A percentile compares a stretch with the other conserved stretches of the same genome.
Evolutionary conservation across 2,329 filamentous ascomycete species (phyloP).

Genomic region (Metarhizium album): DNA sequence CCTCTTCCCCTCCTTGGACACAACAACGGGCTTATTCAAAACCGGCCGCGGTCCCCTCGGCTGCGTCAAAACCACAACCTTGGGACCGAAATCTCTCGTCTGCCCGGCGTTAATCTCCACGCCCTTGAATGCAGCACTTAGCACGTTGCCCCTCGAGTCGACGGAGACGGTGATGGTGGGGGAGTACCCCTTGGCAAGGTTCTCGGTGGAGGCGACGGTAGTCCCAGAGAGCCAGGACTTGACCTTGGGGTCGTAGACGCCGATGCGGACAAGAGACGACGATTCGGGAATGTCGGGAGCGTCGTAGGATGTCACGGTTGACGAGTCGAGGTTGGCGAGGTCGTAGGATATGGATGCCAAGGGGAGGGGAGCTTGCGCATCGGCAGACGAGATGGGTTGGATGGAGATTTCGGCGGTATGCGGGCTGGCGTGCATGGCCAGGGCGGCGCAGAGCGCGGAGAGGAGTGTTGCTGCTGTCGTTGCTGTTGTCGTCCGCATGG

Average conservation of each 20-base stretch:
- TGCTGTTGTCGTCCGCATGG: conserved; percentile 35
- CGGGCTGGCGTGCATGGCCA: conserved; percentile 27
- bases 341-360: conserved; percentile 50
- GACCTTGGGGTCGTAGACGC: conserved; percentile 40
- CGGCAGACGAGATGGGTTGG: conserved; percentile 32
- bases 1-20: conserved; percentile 49
- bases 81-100: conserved; percentile 54
- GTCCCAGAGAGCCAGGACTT: conserved; percentile 42
- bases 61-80: conserved; percentile 39
- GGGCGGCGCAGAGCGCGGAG: conserved; percentile 31
- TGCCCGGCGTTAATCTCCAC: conserved; percentile 51
- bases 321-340: conserved; percentile 28
- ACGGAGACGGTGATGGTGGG: conserved; percentile 45
- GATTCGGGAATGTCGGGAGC: conserved; percentile 39
- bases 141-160: conserved; percentile 30
- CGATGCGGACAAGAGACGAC: conserved; percentile 43
- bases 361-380: conserved; percentile 20
- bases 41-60: conserved; percentile 42
- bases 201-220: conserved; percentile 43
- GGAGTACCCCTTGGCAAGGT: conserved; percentile 51
- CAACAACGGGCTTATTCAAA: conserved; percentile 53
- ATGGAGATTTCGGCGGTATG: conserved; percentile 43
- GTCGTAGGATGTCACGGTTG: conserved; percentile 43
- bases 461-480: no score
- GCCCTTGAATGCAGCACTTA: conserved; percentile 44